Evolutionary conservation across 2,329 filamentous ascomycete genomes (phyloP), one percentile per base, ranked within the genome.

Genomic region (Exophiala alcalophila): DNA sequence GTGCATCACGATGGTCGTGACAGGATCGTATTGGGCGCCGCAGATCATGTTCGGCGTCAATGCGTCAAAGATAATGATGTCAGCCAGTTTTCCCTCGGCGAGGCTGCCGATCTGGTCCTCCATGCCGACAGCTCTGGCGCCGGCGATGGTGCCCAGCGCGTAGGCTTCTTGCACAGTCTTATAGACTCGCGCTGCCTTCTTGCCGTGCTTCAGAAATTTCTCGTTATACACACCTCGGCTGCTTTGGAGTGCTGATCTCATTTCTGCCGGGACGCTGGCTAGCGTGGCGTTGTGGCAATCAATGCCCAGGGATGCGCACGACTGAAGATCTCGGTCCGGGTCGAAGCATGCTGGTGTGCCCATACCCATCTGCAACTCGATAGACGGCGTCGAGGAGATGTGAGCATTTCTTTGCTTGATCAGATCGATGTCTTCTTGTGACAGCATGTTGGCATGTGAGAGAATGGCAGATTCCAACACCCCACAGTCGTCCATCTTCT

Each of bases 311-410:
- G 60, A 57, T 5, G 33, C 30, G 6, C 20, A 19, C 1, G 44
- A 40, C 10, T 52, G 50, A 9, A 55, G 48, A n/a, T 51, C 54
- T 0, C 37, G 37, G 5, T 31, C 21, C 9, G 47, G 33, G n/a
- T 48, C 50, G 31, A 62, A 61, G 31, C 64, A 64, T 3, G 69
- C 59, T 0, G 67, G 64, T 2, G 55, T 35, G 0, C 64, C 62
- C 46, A 63, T 59, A 0, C 61, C 65, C 70, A 73, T 74, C 49
- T 76, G 71, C 5, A 73, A 54, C 51, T 76, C 73, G 0, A 71
- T 69, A 10, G 66, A 67, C 0, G 72, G 72, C 1, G 73, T 74
- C 5, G 59, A 61, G 2, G 68, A 69, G n/a, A 74, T 54, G 37
- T 48, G 53, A 1, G 52, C 44, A 2, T 46, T 37, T 1, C 38